Percentiles rank a stretch among this genome's conserved stretches.
Evolutionary conservation across 768 basidiomycete species (phyloP).

Genomic region (Macrolepiota albuminosa): DNA sequence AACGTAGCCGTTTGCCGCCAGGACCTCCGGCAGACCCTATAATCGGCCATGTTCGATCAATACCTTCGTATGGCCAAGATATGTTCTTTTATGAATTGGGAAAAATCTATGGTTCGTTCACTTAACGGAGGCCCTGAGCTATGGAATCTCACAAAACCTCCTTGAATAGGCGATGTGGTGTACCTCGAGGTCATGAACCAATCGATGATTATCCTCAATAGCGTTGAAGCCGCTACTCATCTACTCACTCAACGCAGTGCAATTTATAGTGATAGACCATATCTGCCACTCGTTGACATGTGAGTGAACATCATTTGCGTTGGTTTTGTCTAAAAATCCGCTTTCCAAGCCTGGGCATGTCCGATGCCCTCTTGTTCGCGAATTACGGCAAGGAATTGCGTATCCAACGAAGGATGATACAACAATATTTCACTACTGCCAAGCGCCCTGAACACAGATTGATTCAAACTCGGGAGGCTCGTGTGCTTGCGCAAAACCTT

Average conservation of each 20-base stretch:
- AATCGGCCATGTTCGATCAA: background rate
- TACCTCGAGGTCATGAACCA: conserved; percentile 17
- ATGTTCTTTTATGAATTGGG: too few relatives aligned
- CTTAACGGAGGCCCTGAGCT: too few relatives aligned
- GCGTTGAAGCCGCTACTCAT: conserved; percentile 15
- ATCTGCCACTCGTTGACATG: conserved; percentile 14
- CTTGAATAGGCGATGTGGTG: background rate
- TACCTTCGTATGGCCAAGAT: background rate
- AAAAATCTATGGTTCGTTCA: too few relatives aligned
- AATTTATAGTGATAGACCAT: conserved; percentile 21
- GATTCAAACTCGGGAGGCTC: conserved; percentile 20
- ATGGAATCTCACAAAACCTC: background rate
- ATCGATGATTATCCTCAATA: conserved; percentile 19
- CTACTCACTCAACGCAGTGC: conserved; percentile 19
- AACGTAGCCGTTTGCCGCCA: background rate
- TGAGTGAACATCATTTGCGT: background rate
- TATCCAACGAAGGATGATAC: conserved; percentile 16
- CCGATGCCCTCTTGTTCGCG: conserved; percentile 12
- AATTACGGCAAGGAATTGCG: conserved; percentile 19
- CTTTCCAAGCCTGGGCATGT: conserved; percentile 11
- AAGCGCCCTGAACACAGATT: conserved; percentile 18
- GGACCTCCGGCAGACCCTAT: background rate
- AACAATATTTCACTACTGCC: conserved; percentile 16
- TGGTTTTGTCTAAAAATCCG: background rate
- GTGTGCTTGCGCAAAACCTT: conserved; percentile 17